Percentiles rank a stretch among this genome's conserved stretches.
These are phyloP conservation scores for Teratosphaeria epicoccoides DNA, from an alignment of 2,329 filamentous ascomycete species.

Conservation along the genomic window DNA sequence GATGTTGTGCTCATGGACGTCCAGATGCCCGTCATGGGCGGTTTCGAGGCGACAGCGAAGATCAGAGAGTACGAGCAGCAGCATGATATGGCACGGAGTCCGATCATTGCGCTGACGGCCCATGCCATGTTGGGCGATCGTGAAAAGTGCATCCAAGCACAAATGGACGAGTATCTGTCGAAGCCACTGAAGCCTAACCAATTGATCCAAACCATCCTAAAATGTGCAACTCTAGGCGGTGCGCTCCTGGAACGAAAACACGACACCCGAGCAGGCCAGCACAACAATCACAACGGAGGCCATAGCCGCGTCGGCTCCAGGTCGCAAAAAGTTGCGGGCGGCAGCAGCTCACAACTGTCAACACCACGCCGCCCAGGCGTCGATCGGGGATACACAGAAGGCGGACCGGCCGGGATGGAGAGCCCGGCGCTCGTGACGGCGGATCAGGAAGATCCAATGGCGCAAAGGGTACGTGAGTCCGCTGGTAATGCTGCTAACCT, in stretches of 20 bases:
- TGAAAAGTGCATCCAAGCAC: constrained; percentile 94
- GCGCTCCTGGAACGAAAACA: constrained; percentile 67
- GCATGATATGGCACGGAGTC: constrained; percentile 69
- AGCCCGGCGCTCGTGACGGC: constrained; percentile 54
- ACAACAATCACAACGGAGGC: constrained; percentile 1
- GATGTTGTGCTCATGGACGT: constrained; percentile 99
- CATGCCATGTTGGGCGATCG: constrained; percentile 98
- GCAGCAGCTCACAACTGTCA: constrained; percentile 4
- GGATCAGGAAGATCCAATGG: constrained; percentile 49
- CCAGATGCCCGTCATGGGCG: constrained; percentile 99
- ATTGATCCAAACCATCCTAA: constrained; percentile 93
- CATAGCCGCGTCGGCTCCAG: not conserved
- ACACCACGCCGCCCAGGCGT: constrained; percentile 40
- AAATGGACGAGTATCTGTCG: constrained; percentile 98
- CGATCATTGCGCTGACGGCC: constrained; percentile 91
- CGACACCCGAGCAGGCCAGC: constrained; percentile 25
- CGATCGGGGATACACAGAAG: constrained; percentile 58
- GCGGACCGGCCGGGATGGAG: constrained; percentile 49
- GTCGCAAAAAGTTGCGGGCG: not conserved
- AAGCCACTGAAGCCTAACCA: constrained; percentile 96
- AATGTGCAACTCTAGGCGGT: constrained; percentile 85
- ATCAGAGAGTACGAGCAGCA: constrained; percentile 90
- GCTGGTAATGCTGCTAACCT: not conserved
- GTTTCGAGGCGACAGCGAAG: constrained; percentile 92
- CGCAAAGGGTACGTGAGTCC: constrained; percentile 39